Conservation (phyloP, 768 basidiomycete genomes). For the Trametes gibbosa region DNA sequence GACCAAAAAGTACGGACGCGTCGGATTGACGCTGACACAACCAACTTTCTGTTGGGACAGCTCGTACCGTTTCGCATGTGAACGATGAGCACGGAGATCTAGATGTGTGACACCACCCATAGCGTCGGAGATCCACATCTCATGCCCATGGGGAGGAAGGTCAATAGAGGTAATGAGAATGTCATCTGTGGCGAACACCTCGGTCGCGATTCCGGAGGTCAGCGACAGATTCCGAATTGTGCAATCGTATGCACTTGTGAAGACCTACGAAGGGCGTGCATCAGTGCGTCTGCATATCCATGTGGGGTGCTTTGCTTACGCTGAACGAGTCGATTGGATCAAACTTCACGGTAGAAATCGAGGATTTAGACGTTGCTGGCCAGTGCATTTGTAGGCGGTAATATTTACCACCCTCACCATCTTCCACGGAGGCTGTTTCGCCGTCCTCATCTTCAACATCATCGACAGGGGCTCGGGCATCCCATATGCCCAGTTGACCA, state of each 20-base stretch:
- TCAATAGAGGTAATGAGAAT: constrained; percentile 70
- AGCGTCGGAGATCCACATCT: constrained; percentile 83
- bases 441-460: constrained; percentile 67
- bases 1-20: constrained; percentile 58
- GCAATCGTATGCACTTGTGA: constrained; percentile 80
- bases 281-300: too few species aligned
- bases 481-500: constrained; percentile 84
- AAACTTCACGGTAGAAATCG: constrained; percentile 74
- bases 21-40: constrained; percentile 75
- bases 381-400: constrained; percentile 82
- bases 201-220: constrained; percentile 64
- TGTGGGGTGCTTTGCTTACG: constrained; percentile 38
- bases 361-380: constrained; percentile 78
- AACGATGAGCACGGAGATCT: constrained; percentile 63
- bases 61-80: constrained; percentile 56
- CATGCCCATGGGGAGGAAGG: constrained; percentile 60
- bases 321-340: constrained; percentile 74
- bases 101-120: constrained; percentile 71
- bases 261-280: constrained; percentile 49
- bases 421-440: constrained; percentile 31
- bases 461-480: constrained; percentile 67
- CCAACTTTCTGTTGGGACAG: constrained; percentile 76
- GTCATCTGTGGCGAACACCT: constrained; percentile 64
- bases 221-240: constrained; percentile 74
- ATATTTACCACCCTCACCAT: constrained; percentile 66